These are phyloP conservation scores for Gnomoniopsis smithogilvyi DNA, from an alignment of 2,329 filamentous ascomycete species.

Conservation along the genomic window DNA sequence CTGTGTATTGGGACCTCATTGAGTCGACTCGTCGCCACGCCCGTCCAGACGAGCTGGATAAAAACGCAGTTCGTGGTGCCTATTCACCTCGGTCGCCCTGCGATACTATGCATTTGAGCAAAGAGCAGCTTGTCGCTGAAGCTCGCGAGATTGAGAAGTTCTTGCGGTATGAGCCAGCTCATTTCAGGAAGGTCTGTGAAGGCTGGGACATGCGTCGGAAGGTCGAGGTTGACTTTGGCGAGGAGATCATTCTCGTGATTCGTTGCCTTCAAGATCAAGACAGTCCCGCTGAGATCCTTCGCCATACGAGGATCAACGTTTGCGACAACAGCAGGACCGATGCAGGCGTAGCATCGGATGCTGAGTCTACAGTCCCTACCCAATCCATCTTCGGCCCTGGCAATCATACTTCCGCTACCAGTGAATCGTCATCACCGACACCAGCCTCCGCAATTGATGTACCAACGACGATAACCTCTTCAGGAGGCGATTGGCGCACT, in stretches of 20 bases:
- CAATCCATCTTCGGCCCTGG: conserved; percentile 13
- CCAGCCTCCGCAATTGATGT: neutral
- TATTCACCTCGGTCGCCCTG: conserved; percentile 81
- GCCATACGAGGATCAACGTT: conserved; percentile 37
- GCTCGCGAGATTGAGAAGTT: conserved; percentile 80
- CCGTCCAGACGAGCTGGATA: conserved; percentile 69
- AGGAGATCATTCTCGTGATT: conserved; percentile 73
- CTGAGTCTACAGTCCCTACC: neutral
- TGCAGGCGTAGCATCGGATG: neutral
- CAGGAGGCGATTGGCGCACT: conserved; percentile 61
- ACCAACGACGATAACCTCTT: neutral
- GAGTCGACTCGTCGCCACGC: conserved; percentile 73
- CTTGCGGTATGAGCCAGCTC: conserved; percentile 66
- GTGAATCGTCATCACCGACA: neutral
- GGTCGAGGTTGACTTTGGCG: conserved; percentile 85
- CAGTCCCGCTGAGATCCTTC: conserved; percentile 39
- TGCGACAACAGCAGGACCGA: neutral
- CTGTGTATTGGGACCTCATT: conserved; percentile 75
- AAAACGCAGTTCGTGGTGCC: conserved; percentile 63
- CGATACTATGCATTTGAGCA: conserved; percentile 66
- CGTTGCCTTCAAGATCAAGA: conserved; percentile 66
- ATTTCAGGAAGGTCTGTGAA: conserved; percentile 74
- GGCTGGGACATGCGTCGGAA: conserved; percentile 91
- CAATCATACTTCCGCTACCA: neutral
- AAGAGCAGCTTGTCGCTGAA: conserved; percentile 70